Conservation (phyloP, 495 filamentous ascomycete species). For the Ramalina intermedia region DNA sequence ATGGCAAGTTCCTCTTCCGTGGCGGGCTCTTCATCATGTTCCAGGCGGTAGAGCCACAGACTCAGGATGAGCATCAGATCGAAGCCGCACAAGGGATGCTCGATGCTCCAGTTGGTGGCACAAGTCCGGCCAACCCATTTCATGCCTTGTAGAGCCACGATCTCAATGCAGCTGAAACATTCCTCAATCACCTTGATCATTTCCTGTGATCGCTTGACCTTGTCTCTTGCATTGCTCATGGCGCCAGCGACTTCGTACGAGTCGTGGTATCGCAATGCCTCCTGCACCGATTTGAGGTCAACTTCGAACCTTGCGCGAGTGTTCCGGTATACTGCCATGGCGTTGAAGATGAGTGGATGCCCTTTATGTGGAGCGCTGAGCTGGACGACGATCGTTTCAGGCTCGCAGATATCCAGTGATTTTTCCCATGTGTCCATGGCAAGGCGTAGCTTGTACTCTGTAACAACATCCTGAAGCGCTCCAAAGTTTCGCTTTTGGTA, state of each 20-base stretch:
- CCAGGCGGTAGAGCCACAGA: conserved; percentile 94
- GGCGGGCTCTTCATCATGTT: conserved; percentile 94
- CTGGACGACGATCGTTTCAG: conserved; percentile 78
- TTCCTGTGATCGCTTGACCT: conserved; percentile 84
- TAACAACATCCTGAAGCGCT: conserved; percentile 88
- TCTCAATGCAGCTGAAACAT: conserved; percentile 97
- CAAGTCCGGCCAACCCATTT: conserved; percentile 96
- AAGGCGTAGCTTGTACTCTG: conserved; percentile 93
- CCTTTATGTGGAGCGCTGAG: conserved; percentile 92
- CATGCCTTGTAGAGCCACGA: conserved; percentile 84
- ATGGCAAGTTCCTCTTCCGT: conserved; percentile 83
- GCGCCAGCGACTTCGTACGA: conserved; percentile 91
- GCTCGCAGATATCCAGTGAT: conserved; percentile 85
- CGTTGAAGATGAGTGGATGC: conserved; percentile 97
- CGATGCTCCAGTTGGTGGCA: conserved; percentile 97
- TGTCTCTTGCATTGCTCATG: conserved; percentile 86
- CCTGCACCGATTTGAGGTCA: conserved; percentile 87
- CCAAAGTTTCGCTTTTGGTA: conserved; percentile 96
- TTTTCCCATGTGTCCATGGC: conserved; percentile 97
- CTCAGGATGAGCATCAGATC: conserved; percentile 98
- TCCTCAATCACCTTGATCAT: conserved; percentile 98
- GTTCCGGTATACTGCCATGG: conserved; percentile 93
- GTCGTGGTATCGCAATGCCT: conserved; percentile 92
- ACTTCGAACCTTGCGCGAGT: conserved; percentile 86
- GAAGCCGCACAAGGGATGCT: conserved; percentile 91